phyloP scores from a whole-genome alignment of 768 basidiomycete genomes.

The Hemileccinum impolitum region DNA sequence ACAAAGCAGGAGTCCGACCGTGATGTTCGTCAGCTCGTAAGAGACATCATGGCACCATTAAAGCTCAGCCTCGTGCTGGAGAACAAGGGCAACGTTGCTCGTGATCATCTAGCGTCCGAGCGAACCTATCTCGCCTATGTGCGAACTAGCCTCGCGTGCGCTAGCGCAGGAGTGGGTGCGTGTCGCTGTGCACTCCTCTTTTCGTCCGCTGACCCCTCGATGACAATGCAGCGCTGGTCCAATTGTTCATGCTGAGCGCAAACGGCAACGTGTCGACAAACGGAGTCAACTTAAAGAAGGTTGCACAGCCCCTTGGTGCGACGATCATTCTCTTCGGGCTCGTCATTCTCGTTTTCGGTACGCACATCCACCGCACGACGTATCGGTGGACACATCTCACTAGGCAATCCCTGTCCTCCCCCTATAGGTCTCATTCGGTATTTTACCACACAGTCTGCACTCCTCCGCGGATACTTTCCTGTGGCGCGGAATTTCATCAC shows the following conservation, averaged over 20 bases:
- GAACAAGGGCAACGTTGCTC: conserved; percentile 60
- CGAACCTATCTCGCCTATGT: conserved; percentile 63
- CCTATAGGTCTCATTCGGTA: conserved; percentile 48
- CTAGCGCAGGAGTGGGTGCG: conserved; percentile 58
- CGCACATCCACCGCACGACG: neutral
- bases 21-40: neutral
- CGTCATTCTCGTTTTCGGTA: conserved; percentile 48
- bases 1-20: neutral
- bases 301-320: conserved; percentile 53
- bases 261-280: conserved; percentile 4
- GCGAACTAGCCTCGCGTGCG: conserved; percentile 57
- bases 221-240: conserved; percentile 42
- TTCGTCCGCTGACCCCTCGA: neutral
- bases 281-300: conserved; percentile 19
- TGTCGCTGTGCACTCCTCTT: neutral
- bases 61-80: conserved; percentile 40
- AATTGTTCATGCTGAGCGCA: conserved; percentile 43
- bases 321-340: conserved; percentile 45
- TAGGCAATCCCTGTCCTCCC: neutral
- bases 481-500: conserved; percentile 46
- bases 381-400: neutral
- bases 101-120: conserved; percentile 63
- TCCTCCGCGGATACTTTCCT: conserved; percentile 51
- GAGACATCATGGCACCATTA: conserved; percentile 2
- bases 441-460: conserved; percentile 48